Conservation (phyloP, 352 stramenopile genomes). For the Albugo candida region DNA sequence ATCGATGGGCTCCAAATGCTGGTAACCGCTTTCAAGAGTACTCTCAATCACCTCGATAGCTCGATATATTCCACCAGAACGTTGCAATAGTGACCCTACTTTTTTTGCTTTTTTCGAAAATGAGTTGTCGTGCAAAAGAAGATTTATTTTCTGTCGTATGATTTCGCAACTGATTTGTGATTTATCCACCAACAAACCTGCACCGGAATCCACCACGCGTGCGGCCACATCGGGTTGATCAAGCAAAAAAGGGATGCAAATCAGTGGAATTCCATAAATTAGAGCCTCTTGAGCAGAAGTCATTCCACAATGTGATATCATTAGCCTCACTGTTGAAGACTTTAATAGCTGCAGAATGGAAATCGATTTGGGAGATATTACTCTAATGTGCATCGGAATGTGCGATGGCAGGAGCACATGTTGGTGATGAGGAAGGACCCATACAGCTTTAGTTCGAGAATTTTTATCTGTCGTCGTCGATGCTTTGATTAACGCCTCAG, state of each 20-base stretch:
- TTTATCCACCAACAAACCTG: slow-evolving; percentile 53
- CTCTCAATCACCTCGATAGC: slow-evolving; percentile 52
- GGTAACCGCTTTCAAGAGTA: slow-evolving; percentile 27
- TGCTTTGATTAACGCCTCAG: slow-evolving; percentile 46
- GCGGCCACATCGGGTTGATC: slow-evolving; percentile 74
- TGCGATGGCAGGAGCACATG: slow-evolving; percentile 29
- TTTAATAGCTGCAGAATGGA: slow-evolving; percentile 43
- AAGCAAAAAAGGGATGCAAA: slow-evolving; percentile 78
- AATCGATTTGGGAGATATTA: slow-evolving; percentile 37
- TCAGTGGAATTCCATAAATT: slow-evolving; percentile 49
- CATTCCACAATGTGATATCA: slow-evolving; percentile 80
- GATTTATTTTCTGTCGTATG: slow-evolving; percentile 26
- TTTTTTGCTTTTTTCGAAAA: slow-evolving; percentile 22
- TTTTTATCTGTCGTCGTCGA: slow-evolving; percentile 25
- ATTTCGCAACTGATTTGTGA: slow-evolving; percentile 29
- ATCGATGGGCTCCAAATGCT: slow-evolving; percentile 49
- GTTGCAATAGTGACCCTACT: slow-evolving; percentile 31
- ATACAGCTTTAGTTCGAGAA: slow-evolving; percentile 36
- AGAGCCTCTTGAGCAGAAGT: slow-evolving; percentile 64
- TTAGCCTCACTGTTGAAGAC: slow-evolving; percentile 32
- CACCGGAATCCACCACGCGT: slow-evolving; percentile 50
- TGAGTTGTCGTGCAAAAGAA: slow-evolving; percentile 27
- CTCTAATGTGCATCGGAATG: slow-evolving; percentile 31
- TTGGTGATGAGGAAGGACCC: slow-evolving; percentile 59
- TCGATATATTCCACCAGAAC: slow-evolving; percentile 33